phyloP scores from a whole-genome alignment of 495 filamentous ascomycete species.

The Neurospora sp. region DNA sequence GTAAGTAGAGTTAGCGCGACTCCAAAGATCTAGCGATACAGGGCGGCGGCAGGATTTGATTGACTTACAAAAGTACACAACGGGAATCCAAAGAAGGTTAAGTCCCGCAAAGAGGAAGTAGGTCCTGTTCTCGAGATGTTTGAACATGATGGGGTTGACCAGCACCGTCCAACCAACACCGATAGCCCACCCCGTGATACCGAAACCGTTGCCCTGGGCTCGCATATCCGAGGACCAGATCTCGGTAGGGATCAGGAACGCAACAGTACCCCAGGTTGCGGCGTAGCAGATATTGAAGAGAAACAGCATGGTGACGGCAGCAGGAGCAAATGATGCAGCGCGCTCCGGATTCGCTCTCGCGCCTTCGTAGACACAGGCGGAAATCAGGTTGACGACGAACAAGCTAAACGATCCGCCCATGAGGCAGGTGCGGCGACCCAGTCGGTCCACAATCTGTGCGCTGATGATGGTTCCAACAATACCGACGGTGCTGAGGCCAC shows the following conservation, averaged over 20 bases:
- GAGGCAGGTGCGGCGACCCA: conserved; percentile 9
- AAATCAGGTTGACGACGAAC: conserved; percentile 6
- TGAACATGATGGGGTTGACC: conserved; percentile 61
- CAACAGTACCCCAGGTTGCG: conserved; percentile 10
- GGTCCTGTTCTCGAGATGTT: conserved; percentile 33
- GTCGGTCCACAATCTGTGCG: conserved; percentile 11
- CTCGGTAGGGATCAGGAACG: conserved; percentile 10
- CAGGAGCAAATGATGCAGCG: conserved; percentile 7
- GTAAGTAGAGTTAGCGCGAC: conserved; percentile 3
- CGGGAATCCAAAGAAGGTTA: conserved; percentile 7
- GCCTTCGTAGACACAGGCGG: conserved; percentile 8
- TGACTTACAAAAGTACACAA: conserved; percentile 10
- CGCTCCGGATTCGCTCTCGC: conserved; percentile 6
- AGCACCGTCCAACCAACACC: conserved; percentile 46
- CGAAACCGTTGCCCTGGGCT: conserved; percentile 10
- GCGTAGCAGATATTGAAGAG: conserved; percentile 12
- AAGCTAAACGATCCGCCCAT: conserved; percentile 5
- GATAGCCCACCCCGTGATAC: conserved; percentile 10
- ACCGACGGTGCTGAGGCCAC: conserved; percentile 8
- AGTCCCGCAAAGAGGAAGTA: conserved; percentile 7
- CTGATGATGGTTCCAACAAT: conserved; percentile 13
- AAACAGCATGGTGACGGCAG: conserved; percentile 11
- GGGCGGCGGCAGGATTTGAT: neutral
- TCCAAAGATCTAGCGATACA: neutral
- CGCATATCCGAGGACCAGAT: conserved; percentile 11